Evolutionary conservation across 805 yeast genomes (phyloP).

Genomic region (Wickerhamiella sergipiensis): DNA sequence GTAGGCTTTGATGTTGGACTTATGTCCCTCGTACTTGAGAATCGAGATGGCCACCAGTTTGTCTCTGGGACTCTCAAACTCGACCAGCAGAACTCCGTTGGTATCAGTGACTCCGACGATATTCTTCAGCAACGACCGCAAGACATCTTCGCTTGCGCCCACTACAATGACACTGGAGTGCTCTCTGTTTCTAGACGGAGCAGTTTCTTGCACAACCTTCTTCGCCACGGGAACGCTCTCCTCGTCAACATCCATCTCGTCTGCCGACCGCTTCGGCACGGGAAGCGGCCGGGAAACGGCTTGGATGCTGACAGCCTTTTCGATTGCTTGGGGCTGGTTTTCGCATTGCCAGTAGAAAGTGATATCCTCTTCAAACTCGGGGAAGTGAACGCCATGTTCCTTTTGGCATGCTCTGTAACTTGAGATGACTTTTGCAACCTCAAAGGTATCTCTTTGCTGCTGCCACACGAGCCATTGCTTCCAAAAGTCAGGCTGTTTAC

Average conservation of each 20-base stretch:
- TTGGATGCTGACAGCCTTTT: background rate
- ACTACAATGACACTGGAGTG: background rate
- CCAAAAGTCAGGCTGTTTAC: background rate
- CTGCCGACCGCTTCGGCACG: background rate
- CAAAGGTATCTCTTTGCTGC: background rate
- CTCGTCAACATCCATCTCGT: background rate
- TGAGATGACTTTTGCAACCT: background rate
- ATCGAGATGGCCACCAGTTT: conserved; percentile 1
- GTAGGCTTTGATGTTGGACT: background rate
- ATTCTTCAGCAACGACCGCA: background rate
- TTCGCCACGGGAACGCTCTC: background rate
- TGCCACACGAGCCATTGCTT: background rate
- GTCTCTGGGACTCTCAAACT: conserved; percentile 1
- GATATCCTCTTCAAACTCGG: background rate
- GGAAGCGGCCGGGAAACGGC: background rate
- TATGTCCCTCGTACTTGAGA: background rate
- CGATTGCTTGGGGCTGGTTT: background rate
- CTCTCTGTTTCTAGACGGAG: conserved; percentile 1
- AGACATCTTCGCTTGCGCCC: background rate
- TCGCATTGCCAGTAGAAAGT: background rate
- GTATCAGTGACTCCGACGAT: background rate
- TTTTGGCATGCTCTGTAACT: background rate
- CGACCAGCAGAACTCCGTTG: background rate
- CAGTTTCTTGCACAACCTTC: background rate
- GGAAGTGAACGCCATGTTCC: background rate